Percentiles rank a stretch among this genome's conserved stretches.
Conservation (phyloP, 139 green algal species). For the Chlorella sp. region DNA sequence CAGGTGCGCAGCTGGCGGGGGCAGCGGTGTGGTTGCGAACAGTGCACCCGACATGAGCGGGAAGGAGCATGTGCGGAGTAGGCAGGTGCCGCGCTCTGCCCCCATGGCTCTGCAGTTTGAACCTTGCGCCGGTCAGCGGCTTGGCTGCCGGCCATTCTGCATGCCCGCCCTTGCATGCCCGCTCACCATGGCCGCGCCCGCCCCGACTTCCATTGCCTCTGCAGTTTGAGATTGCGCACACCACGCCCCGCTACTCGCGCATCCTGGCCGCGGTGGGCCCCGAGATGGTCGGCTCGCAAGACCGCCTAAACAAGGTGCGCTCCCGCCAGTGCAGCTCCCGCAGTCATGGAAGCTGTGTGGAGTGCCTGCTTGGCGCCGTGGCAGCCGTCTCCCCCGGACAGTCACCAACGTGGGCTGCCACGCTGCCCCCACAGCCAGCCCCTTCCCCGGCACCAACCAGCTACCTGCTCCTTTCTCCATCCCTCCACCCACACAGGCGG, state of each 20-base stretch:
- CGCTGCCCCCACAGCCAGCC: background rate
- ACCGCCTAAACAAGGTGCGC: conserved; percentile 38
- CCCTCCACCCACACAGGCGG: conserved; percentile 5
- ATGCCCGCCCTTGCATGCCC: background rate
- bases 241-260: conserved; percentile 46
- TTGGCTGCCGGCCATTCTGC: background rate
- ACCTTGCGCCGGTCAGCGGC: background rate
- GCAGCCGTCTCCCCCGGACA: too few species aligned
- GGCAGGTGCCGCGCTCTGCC: background rate
- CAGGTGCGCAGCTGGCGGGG: background rate
- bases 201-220: background rate
- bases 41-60: background rate
- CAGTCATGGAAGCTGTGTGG: background rate
- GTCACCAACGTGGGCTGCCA: background rate
- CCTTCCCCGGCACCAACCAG: background rate
- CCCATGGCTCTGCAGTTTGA: background rate
- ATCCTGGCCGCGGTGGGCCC: conserved; percentile 51
- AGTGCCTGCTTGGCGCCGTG: too few species aligned
- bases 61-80: background rate
- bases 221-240: conserved; percentile 70
- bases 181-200: background rate
- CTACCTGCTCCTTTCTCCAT: background rate
- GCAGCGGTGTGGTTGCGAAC: background rate
- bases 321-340: background rate
- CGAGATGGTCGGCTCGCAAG: conserved; percentile 41